Evolutionary conservation across 2,329 filamentous ascomycete genomes (phyloP).

Genomic region (Coniella lustricola): DNA sequence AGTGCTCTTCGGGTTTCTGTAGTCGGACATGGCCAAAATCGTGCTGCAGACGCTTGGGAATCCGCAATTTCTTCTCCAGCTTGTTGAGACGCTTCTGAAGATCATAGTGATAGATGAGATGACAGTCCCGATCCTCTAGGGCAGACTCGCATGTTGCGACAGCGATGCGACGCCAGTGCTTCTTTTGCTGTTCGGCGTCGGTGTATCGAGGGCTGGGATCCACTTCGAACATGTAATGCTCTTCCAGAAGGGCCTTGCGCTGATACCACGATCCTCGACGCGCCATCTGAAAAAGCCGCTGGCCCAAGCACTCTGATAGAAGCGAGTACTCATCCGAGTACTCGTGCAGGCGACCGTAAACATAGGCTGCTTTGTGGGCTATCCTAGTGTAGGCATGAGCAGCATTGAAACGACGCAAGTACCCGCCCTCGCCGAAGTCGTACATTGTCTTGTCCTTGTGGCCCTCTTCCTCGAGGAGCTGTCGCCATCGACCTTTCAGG

Average conservation of each 20-base stretch:
- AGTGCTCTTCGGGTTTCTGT: conserved; percentile 66
- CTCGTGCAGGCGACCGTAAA: conserved; percentile 75
- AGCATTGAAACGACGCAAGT: conserved; percentile 81
- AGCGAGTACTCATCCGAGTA: conserved; percentile 70
- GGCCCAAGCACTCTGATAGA: conserved; percentile 66
- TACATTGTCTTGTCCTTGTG: conserved; percentile 71
- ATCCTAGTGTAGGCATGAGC: conserved; percentile 92
- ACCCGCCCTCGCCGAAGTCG: conserved; percentile 77
- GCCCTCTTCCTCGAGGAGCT: conserved; percentile 65
- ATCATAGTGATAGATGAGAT: conserved; percentile 90
- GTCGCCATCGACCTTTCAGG: conserved; percentile 75
- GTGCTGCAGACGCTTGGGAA: conserved; percentile 81
- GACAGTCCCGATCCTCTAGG: conserved; percentile 80
- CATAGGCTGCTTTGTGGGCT: conserved; percentile 75
- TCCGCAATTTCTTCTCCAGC: conserved; percentile 74
- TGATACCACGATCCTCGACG: conserved; percentile 92
- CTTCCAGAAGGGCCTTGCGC: conserved; percentile 86
- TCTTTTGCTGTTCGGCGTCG: conserved; percentile 55
- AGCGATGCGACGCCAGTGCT: conserved; percentile 73
- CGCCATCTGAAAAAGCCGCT: conserved; percentile 78
- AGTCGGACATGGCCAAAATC: conserved; percentile 85
- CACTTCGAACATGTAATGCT: conserved; percentile 80
- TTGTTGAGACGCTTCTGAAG: conserved; percentile 90
- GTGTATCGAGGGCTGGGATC: conserved; percentile 33
- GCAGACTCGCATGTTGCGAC: conserved; percentile 77